Evolutionary conservation across 306 rosid genomes (phyloP).

Genomic region (Aeschynomene evenia): DNA sequence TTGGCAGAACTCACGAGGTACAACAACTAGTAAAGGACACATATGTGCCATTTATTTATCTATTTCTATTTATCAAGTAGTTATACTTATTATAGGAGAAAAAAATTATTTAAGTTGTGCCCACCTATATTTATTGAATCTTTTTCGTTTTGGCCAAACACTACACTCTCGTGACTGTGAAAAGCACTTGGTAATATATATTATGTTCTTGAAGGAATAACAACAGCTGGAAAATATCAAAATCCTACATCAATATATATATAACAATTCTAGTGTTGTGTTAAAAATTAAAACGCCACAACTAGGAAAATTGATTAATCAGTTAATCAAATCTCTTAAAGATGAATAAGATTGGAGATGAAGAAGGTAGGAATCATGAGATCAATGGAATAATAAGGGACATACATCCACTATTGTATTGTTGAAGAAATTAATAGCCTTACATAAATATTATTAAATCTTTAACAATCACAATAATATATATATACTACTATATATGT

Average conservation of each 20-base stretch:
- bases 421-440: background rate
- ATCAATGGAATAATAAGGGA: background rate
- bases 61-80: too few species aligned
- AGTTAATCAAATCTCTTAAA: too few species aligned
- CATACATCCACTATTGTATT: background rate
- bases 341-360: too few species aligned
- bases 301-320: background rate
- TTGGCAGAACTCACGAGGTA: background rate
- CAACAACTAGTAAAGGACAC: background rate
- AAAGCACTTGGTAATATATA: background rate
- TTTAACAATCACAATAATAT: background rate
- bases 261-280: background rate
- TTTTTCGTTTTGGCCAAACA: background rate
- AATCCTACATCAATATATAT: background rate
- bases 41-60: background rate
- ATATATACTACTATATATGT: background rate
- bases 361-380: background rate
- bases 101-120: background rate
- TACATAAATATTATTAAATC: too few species aligned
- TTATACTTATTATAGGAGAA: background rate
- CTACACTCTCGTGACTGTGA: background rate
- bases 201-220: background rate
- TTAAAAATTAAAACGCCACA: background rate
- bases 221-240: background rate
- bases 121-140: background rate